Conservation (phyloP, 805 yeast genomes). For the Nakazawaea anatomiae region DNA sequence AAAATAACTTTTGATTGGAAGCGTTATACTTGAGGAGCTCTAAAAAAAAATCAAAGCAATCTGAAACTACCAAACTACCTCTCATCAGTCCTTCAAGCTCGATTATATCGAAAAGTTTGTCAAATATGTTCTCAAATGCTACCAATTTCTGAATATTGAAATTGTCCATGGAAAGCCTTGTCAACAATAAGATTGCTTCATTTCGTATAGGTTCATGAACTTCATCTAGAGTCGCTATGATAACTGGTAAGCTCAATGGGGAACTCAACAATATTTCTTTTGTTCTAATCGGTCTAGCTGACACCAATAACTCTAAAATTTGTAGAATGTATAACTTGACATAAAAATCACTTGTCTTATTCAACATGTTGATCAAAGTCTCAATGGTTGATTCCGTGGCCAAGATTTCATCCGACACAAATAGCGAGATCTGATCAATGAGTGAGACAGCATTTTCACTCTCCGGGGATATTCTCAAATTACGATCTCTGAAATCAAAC, state of each 20-base stretch:
- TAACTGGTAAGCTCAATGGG: constrained; percentile 74
- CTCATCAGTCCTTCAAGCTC: constrained; percentile 84
- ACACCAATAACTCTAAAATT: constrained; percentile 73
- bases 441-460: constrained; percentile 38
- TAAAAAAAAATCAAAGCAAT: constrained; percentile 70
- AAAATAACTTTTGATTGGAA: constrained; percentile 81
- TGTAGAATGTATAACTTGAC: constrained; percentile 78
- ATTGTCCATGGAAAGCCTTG: constrained; percentile 76
- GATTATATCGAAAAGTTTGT: constrained; percentile 70
- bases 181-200: constrained; percentile 77
- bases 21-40: constrained; percentile 76
- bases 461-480: constrained; percentile 57
- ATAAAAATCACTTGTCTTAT: constrained; percentile 58
- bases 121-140: constrained; percentile 92
- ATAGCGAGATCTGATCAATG: constrained; percentile 81
- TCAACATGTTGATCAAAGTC: constrained; percentile 42
- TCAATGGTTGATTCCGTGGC: constrained; percentile 48
- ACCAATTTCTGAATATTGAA: constrained; percentile 86
- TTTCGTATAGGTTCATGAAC: constrained; percentile 81
- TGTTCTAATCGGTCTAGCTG: constrained; percentile 67
- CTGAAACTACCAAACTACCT: constrained; percentile 88
- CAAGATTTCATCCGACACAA: constrained; percentile 93
- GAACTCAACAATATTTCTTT: constrained; percentile 67
- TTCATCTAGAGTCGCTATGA: constrained; percentile 60
- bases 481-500: constrained; percentile 36